Percentiles rank a stretch among this genome's conserved stretches.
Evolutionary conservation across 2,329 filamentous ascomycete genomes (phyloP).

Genomic region (Ambrosiella cleistominuta): DNA sequence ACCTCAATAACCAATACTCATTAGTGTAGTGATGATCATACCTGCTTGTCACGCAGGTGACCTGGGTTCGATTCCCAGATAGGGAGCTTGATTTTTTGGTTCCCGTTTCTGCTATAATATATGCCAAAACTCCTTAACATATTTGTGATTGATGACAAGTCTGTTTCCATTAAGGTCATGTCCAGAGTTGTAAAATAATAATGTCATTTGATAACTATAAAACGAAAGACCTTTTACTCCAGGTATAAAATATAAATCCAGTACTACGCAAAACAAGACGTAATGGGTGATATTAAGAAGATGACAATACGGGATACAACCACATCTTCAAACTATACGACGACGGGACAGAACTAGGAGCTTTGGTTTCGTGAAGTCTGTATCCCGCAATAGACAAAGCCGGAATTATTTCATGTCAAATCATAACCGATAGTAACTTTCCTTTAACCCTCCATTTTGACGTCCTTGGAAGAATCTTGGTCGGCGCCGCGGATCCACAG

Average conservation of each 20-base stretch:
- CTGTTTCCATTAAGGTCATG: no score
- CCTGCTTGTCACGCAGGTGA: conserved; percentile 13
- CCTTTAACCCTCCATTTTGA: conserved; percentile 38
- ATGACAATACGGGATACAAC: neutral
- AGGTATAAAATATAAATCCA: conserved; percentile 6
- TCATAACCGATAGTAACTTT: neutral
- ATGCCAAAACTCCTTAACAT: neutral
- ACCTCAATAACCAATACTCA: neutral
- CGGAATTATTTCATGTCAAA: conserved; percentile 3
- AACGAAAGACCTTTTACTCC: neutral
- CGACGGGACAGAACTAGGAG: neutral
- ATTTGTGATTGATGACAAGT: no score
- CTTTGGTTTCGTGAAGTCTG: neutral
- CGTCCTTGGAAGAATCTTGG: conserved; percentile 25
- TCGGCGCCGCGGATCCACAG: conserved; percentile 62
- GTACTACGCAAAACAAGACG: conserved; percentile 7
- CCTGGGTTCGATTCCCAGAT: conserved; percentile 12
- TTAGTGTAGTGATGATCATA: conserved; percentile 12
- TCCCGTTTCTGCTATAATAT: neutral
- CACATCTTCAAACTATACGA: neutral
- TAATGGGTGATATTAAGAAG: conserved; percentile 12
- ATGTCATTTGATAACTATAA: neutral
- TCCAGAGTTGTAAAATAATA: no score
- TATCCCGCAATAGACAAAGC: neutral
- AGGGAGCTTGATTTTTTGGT: conserved; percentile 2